phyloP scores from a whole-genome alignment of 257 asterid genomes.

The Solanum arcanum region DNA sequence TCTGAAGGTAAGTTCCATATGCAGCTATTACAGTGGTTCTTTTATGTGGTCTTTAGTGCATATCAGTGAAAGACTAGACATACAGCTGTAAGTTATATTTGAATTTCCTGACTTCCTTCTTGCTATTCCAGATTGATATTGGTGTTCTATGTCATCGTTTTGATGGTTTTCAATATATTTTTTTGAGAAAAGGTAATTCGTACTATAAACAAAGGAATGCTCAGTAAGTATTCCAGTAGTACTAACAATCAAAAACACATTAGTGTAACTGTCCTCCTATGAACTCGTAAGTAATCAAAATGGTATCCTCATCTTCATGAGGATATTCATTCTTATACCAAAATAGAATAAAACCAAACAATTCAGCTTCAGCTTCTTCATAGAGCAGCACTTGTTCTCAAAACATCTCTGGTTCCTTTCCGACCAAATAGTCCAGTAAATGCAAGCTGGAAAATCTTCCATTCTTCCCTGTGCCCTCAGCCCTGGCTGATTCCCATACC shows the following conservation, averaged over 20 bases:
- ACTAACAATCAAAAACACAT: background rate
- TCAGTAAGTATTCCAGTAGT: background rate
- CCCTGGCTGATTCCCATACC: background rate
- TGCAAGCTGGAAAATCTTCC: background rate
- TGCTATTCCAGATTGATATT: background rate
- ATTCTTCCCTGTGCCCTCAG: background rate
- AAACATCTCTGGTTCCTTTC: background rate
- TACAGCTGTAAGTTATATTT: background rate
- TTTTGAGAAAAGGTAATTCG: background rate
- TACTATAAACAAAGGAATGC: background rate
- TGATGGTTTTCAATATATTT: background rate
- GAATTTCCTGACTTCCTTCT: background rate
- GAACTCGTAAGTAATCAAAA: background rate
- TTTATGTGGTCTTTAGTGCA: background rate
- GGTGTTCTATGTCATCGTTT: background rate
- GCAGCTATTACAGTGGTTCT: background rate
- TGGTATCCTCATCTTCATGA: background rate
- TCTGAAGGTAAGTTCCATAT: slow-evolving; percentile 44
- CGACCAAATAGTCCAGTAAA: background rate
- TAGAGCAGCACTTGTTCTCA: background rate
- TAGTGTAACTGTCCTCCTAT: background rate
- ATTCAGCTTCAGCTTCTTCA: background rate
- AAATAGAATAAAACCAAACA: background rate
- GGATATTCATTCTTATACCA: background rate
- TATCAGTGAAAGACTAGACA: background rate